Evolutionary conservation across 2,329 filamentous ascomycete genomes (phyloP).

Genomic region (Curvularia lunata): DNA sequence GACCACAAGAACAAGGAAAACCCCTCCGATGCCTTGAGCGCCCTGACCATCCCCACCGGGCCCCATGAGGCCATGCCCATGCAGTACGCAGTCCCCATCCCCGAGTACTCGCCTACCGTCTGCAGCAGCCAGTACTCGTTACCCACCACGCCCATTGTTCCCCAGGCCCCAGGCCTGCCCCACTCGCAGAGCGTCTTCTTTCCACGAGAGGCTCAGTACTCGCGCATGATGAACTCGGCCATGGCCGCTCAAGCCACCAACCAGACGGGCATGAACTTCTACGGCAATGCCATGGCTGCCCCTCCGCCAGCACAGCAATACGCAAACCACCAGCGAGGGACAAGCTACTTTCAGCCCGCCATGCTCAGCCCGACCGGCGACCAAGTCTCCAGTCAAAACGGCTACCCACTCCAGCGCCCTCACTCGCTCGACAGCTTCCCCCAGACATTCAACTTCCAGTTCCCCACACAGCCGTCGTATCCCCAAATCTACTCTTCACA

Average conservation of each 20-base stretch:
- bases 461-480: slow-evolving; percentile 26
- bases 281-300: slow-evolving; percentile 14
- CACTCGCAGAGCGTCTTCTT: slow-evolving; percentile 31
- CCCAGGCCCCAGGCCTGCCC: slow-evolving; percentile 27
- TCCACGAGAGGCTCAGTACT: slow-evolving; percentile 24
- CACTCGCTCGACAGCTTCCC: slow-evolving; percentile 37
- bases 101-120: slow-evolving; percentile 32
- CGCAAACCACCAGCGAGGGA: slow-evolving; percentile 27
- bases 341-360: slow-evolving; percentile 29
- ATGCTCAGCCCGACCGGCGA: slow-evolving; percentile 32
- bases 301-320: slow-evolving; percentile 20
- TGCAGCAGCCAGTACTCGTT: slow-evolving; percentile 35
- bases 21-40: slow-evolving; percentile 28
- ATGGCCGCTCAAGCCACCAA: slow-evolving; percentile 18
- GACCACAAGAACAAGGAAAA: slow-evolving; percentile 78
- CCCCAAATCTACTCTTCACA: slow-evolving; percentile 36
- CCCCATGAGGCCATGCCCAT: slow-evolving; percentile 21
- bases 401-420: slow-evolving; percentile 32
- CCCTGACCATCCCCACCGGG: slow-evolving; percentile 27
- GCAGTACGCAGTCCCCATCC: slow-evolving; percentile 26
- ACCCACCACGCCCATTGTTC: slow-evolving; percentile 35
- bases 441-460: slow-evolving; percentile 28
- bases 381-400: slow-evolving; percentile 22
- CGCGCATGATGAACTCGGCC: slow-evolving; percentile 19
- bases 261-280: slow-evolving; percentile 21